Evolutionary conservation across 371 early-diverging fungal genomes (phyloP).

Genomic region (Rhizopus sp.): DNA sequence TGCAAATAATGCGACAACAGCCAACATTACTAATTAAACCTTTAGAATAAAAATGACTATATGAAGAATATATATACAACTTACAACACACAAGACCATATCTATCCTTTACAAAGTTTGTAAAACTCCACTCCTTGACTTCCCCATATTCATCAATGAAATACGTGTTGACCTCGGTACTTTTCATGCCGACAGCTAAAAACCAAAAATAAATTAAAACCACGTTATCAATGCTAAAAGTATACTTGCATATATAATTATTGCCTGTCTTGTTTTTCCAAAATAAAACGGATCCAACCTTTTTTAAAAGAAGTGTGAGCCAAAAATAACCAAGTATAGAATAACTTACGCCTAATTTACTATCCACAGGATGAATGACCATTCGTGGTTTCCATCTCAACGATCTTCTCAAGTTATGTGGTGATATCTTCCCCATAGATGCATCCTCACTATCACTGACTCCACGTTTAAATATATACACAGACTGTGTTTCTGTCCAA

Average conservation of each 20-base stretch:
- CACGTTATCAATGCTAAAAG: neutral
- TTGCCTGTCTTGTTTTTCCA: constrained; percentile 9
- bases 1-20: constrained; percentile 15
- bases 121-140: constrained; percentile 22
- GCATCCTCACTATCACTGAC: constrained; percentile 10
- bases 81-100: constrained; percentile 35
- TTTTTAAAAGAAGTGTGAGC: neutral
- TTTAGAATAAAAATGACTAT: neutral
- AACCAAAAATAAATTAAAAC: neutral
- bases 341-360: constrained; percentile 21
- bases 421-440: neutral
- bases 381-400: constrained; percentile 27
- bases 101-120: constrained; percentile 30
- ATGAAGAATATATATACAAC: neutral
- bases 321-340: neutral
- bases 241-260: constrained; percentile 29
- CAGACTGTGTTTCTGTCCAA: constrained; percentile 40
- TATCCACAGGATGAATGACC: constrained; percentile 27
- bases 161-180: constrained; percentile 29
- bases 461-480: constrained; percentile 41
- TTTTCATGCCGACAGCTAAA: constrained; percentile 33
- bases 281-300: constrained; percentile 21
- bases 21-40: constrained; percentile 15
- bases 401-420: constrained; percentile 18
- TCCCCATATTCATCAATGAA: constrained; percentile 27